Percentiles rank a stretch among this genome's conserved stretches.
These are phyloP conservation scores for Pichia sp. DNA, from an alignment of 1,139 yeast genomes.

Conservation along the genomic window DNA sequence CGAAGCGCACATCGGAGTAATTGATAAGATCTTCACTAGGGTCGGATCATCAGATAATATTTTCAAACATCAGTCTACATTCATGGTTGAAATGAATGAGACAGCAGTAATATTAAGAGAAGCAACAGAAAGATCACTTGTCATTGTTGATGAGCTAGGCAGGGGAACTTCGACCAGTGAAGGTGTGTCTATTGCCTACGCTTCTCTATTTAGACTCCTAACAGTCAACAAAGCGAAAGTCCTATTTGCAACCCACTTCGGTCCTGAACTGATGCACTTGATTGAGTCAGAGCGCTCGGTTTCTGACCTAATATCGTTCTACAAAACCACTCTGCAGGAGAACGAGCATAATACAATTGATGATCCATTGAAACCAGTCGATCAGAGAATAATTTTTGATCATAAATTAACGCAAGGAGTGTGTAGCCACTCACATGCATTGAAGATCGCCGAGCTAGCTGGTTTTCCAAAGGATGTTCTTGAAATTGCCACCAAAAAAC, in stretches of 20 bases:
- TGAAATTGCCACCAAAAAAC: slow-evolving; percentile 34
- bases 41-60: slow-evolving; percentile 91
- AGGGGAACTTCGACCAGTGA: slow-evolving; percentile 89
- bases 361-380: slow-evolving; percentile 16
- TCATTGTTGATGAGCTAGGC: slow-evolving; percentile 93
- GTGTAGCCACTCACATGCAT: slow-evolving; percentile 70
- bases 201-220: slow-evolving; percentile 57
- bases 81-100: slow-evolving; percentile 98
- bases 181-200: slow-evolving; percentile 87
- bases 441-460: slow-evolving; percentile 77
- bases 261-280: slow-evolving; percentile 50
- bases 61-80: slow-evolving; percentile 80
- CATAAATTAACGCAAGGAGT: slow-evolving; percentile 67
- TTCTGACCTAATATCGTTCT: slow-evolving; percentile 29
- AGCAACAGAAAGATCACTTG: slow-evolving; percentile 72
- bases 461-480: slow-evolving; percentile 71
- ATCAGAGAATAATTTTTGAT: slow-evolving; percentile 40
- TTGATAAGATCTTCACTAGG: slow-evolving; percentile 81
- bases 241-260: slow-evolving; percentile 92
- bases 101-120: slow-evolving; percentile 71
- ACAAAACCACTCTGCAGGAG: slow-evolving; percentile 41
- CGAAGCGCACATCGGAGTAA: slow-evolving; percentile 65
- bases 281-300: slow-evolving; percentile 32
- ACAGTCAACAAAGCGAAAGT: slow-evolving; percentile 60
- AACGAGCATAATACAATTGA: no score